phyloP scores from a whole-genome alignment of 164 flowering plant genomes.

The Stephania cephalantha region DNA sequence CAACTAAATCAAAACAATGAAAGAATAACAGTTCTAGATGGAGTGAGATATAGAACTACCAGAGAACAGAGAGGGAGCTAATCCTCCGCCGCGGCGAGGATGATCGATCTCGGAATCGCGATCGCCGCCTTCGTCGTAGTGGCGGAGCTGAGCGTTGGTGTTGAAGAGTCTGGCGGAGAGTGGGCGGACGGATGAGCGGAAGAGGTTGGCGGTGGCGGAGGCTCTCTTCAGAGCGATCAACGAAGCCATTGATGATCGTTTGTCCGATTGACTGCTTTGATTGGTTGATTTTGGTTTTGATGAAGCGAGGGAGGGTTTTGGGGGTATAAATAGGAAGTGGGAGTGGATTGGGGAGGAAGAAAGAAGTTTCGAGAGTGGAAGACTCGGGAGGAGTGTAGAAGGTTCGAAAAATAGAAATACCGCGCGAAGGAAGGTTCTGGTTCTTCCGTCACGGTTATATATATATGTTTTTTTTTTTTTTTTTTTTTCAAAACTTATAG shows the following conservation, averaged over 20 bases:
- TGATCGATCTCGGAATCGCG: constrained; percentile 18
- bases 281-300: too few species aligned
- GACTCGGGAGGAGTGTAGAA: not conserved
- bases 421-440: too few species aligned
- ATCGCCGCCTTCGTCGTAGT: constrained; percentile 18
- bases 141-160: constrained; percentile 22
- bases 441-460: too few species aligned
- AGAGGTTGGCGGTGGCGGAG: constrained; percentile 22
- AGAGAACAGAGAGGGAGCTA: constrained; percentile 27
- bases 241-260: constrained; percentile 28
- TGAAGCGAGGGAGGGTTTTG: not conserved
- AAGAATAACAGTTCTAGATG: not conserved
- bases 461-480: too few species aligned
- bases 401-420: not conserved
- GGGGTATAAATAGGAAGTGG: not conserved
- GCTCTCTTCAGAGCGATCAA: constrained; percentile 23
- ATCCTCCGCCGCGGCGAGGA: constrained; percentile 10
- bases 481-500: too few species aligned
- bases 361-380: not conserved
- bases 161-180: constrained; percentile 30
- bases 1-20: not conserved
- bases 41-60: constrained; percentile 27
- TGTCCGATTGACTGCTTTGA: too few species aligned
- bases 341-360: not conserved
- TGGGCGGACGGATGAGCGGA: constrained; percentile 15